A percentile compares a stretch with the other conserved stretches of the same genome.
These are phyloP conservation scores for Ziziphus jujuba DNA, from an alignment of 306 rosid genomes.

Conservation along the genomic window DNA sequence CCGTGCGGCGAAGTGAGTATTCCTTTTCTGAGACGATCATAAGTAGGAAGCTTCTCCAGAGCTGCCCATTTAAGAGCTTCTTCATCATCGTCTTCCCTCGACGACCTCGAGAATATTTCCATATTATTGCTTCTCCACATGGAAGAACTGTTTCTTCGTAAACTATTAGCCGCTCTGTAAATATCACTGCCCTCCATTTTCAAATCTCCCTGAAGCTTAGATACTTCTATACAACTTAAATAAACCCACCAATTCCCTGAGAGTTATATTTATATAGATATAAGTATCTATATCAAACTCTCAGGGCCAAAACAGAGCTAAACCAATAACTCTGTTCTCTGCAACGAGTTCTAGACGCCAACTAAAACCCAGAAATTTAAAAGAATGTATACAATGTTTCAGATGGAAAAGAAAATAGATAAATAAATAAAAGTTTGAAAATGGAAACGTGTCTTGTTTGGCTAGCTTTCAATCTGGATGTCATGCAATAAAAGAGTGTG, in stretches of 20 bases:
- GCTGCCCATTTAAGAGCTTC: constrained; percentile 71
- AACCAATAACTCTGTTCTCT: too few relatives aligned
- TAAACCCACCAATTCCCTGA: background rate
- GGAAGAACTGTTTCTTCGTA: constrained; percentile 32
- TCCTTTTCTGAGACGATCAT: constrained; percentile 56
- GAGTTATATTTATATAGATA: too few relatives aligned
- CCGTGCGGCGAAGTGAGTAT: constrained; percentile 41
- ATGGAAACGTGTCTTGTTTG: too few relatives aligned
- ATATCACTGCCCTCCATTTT: constrained; percentile 48
- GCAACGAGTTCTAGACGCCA: too few relatives aligned
- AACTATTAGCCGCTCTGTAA: constrained; percentile 35
- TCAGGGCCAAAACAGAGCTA: too few relatives aligned
- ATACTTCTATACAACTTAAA: background rate
- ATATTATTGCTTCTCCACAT: constrained; percentile 38
- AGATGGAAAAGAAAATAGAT: too few relatives aligned
- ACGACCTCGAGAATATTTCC: constrained; percentile 51
- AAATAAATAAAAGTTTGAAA: too few relatives aligned
- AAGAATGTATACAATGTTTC: too few relatives aligned
- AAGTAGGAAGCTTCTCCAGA: constrained; percentile 63
- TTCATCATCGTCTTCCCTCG: constrained; percentile 34
- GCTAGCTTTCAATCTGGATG: too few relatives aligned
- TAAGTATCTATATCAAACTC: too few relatives aligned
- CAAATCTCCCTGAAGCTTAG: background rate
- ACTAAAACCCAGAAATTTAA: too few relatives aligned
- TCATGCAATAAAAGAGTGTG: too few relatives aligned